Evolutionary conservation across 1,284 basidiomycete species (phyloP), one percentile per base, ranked within the genome.

Genomic region (Rhodotorula glutinis): DNA sequence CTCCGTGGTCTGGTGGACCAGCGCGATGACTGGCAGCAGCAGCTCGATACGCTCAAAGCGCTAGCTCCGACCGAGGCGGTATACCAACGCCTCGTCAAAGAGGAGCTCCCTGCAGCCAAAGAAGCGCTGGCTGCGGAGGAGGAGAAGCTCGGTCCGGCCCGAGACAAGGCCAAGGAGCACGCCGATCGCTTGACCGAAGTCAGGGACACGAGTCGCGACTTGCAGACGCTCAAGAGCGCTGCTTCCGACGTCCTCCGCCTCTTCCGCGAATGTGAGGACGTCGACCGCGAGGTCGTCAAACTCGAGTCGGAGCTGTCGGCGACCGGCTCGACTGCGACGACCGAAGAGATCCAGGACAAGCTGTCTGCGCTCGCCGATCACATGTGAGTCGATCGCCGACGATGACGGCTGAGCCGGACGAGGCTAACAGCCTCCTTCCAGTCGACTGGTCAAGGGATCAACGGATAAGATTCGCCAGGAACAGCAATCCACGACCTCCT

Each of bases 281-380:
- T 92, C 30, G 82, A 83, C 63, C 79, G 83, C 47, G 89, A 92
- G 54, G 84, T 89, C 47, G 69, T 79, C n/a, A 79, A 81, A 53
- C 80, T 92, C 47, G 90, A 95, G 78, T 81, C 81, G 44, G 86
- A 88, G 49, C 82, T 97, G 17, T 64, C 69, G 7, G 80, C 83
- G 29, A 80, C 83, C 7, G 92, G 92, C 3, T 88, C 87, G 19
- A 84, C 85, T 10, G 90, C 87, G 79, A 92, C 91, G 0, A 84
- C 86, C 1, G 90, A 92, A 57, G 91, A 93, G 59, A 87, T 96
- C 4, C 89, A 95, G 77, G 79, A 76, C 30, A 87, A 93, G 74
- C 81, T 94, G 11, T 85, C 88, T 61, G 79, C 79, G 8, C 75
- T 92, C 43, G 81, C 83, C 1, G 79, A 79, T 25, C 82, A 88